Evolutionary conservation across 495 filamentous ascomycete species (phyloP).

Genomic region (Achaetomiella virescens): DNA sequence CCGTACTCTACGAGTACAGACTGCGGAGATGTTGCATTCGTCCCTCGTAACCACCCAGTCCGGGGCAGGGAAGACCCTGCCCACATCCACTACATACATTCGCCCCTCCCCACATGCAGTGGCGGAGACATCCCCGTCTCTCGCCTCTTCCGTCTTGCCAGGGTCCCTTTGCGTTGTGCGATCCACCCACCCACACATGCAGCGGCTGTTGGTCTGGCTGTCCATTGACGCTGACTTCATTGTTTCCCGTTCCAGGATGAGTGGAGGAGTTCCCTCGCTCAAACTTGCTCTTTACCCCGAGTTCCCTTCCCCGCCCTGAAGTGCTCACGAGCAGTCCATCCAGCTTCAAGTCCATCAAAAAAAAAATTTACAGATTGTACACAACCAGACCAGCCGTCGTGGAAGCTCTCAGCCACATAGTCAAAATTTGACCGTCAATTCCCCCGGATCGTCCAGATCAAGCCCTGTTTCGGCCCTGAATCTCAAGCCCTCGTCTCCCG

Average conservation of each 20-base stretch:
- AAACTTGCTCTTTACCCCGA: constrained; percentile 16
- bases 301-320: constrained; percentile 6
- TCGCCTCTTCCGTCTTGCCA: constrained; percentile 8
- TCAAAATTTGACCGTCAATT: constrained; percentile 31
- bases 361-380: neutral
- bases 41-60: neutral
- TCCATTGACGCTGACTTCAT: constrained; percentile 26
- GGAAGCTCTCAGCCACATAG: neutral
- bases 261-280: constrained; percentile 13
- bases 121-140: constrained; percentile 8
- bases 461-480: constrained; percentile 19
- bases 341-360: too few relatives aligned
- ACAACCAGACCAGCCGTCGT: neutral
- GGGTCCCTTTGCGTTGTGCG: constrained; percentile 9
- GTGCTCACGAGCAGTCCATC: neutral
- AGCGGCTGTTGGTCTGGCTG: constrained; percentile 6
- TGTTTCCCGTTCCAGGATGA: neutral
- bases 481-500: neutral
- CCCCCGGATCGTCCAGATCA: constrained; percentile 25
- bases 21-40: too few relatives aligned
- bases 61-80: neutral
- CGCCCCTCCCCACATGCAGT: too few relatives aligned
- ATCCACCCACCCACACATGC: constrained; percentile 8
- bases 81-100: constrained; percentile 2
- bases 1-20: too few relatives aligned